These are phyloP conservation scores for Castanea mollissima DNA, from an alignment of 306 rosid species.

Conservation along the genomic window DNA sequence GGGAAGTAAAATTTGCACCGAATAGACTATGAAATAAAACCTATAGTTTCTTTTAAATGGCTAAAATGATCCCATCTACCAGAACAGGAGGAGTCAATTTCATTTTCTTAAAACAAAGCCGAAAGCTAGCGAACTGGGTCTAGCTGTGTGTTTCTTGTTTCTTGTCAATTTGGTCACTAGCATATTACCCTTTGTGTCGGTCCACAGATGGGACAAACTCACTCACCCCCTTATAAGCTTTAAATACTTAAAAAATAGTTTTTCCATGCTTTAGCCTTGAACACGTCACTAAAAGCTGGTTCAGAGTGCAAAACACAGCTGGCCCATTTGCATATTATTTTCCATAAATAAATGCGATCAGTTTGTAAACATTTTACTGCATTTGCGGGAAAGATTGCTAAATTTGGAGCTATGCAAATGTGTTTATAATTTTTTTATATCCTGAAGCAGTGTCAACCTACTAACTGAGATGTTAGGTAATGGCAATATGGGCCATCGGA, in stretches of 20 bases:
- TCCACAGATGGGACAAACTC: neutral
- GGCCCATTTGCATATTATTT: neutral
- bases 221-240: neutral
- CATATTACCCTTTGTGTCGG: neutral
- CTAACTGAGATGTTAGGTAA: neutral
- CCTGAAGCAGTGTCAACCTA: too few species aligned
- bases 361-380: neutral
- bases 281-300: neutral
- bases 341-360: neutral
- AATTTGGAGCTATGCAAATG: neutral
- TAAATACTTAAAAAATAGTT: neutral
- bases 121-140: neutral
- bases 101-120: neutral
- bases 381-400: neutral
- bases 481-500: neutral
- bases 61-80: neutral
- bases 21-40: neutral
- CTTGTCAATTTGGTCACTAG: neutral
- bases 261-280: neutral
- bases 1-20: neutral
- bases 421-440: too few species aligned
- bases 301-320: neutral
- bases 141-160: neutral
- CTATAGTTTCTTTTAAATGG: neutral
- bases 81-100: neutral